Conservation (phyloP, 805 yeast species). For the Saccharomycopsis javanensis region DNA sequence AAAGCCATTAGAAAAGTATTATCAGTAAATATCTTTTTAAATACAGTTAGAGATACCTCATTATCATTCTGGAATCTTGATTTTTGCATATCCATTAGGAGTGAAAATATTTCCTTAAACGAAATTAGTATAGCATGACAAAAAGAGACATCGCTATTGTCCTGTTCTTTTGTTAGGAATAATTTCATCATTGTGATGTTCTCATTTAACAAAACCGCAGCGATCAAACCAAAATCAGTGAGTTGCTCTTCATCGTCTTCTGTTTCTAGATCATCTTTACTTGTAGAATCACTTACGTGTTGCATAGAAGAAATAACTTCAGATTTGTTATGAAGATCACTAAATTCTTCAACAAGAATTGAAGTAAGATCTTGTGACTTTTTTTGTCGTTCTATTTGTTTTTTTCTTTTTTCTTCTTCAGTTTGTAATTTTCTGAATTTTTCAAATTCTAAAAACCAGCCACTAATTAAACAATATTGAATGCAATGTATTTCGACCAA, state of each 20-base stretch:
- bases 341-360: neutral
- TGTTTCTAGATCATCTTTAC: slow-evolving; percentile 1
- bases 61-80: slow-evolving; percentile 36
- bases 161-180: slow-evolving; percentile 28
- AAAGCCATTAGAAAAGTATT: slow-evolving; percentile 56
- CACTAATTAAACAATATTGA: slow-evolving; percentile 24
- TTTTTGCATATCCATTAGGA: slow-evolving; percentile 33
- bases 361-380: neutral
- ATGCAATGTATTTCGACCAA: slow-evolving; percentile 20
- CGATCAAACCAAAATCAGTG: slow-evolving; percentile 36
- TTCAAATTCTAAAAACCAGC: slow-evolving; percentile 74
- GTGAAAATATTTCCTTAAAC: slow-evolving; percentile 50
- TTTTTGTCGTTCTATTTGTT: slow-evolving; percentile 17
- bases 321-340: neutral
- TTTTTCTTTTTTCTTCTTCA: slow-evolving; percentile 17
- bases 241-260: slow-evolving; percentile 23
- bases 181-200: slow-evolving; percentile 26
- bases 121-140: slow-evolving; percentile 63
- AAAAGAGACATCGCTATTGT: slow-evolving; percentile 42
- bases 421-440: slow-evolving; percentile 27
- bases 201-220: slow-evolving; percentile 50
- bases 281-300: neutral
- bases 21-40: slow-evolving; percentile 61
- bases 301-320: neutral
- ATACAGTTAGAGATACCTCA: slow-evolving; percentile 47